phyloP scores from a whole-genome alignment of 2,329 filamentous ascomycete species.

The Alternaria brassicicola region DNA sequence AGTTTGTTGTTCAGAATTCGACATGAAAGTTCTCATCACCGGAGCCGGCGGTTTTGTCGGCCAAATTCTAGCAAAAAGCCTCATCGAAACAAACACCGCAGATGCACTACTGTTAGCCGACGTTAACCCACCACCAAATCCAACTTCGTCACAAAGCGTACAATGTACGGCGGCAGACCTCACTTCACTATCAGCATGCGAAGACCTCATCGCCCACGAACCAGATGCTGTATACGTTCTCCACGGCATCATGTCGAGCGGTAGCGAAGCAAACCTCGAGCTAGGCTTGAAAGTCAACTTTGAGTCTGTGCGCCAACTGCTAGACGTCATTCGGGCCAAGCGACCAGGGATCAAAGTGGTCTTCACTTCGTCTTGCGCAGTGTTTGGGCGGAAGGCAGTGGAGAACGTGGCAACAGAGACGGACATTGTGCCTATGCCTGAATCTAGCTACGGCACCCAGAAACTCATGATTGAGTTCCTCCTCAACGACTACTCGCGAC shows the following conservation, averaged over 20 bases:
- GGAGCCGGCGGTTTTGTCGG: conserved; percentile 70
- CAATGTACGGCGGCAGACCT: conserved; percentile 61
- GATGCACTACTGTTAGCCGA: conserved; percentile 63
- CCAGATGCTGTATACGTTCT: conserved; percentile 60
- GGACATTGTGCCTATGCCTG: conserved; percentile 63
- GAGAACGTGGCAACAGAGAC: conserved; percentile 43
- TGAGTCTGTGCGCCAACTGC: conserved; percentile 61
- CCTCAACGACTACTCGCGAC: conserved; percentile 67
- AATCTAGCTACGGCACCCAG: conserved; percentile 67
- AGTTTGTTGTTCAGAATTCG: background rate
- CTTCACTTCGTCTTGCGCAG: conserved; percentile 67
- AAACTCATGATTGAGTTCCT: conserved; percentile 68
- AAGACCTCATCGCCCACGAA: conserved; percentile 32
- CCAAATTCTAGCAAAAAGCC: conserved; percentile 63
- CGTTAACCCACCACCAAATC: conserved; percentile 56
- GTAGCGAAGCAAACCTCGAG: conserved; percentile 66
- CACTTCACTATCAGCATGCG: conserved; percentile 42
- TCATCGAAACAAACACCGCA: conserved; percentile 56
- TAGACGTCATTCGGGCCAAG: conserved; percentile 59
- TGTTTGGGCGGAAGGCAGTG: conserved; percentile 65
- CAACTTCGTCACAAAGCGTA: conserved; percentile 59
- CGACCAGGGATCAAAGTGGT: conserved; percentile 64
- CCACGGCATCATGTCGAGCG: conserved; percentile 71
- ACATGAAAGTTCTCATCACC: conserved; percentile 63
- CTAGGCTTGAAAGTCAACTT: conserved; percentile 66